Conservation (phyloP, 768 basidiomycete species). For the Leccinum boreale region DNA sequence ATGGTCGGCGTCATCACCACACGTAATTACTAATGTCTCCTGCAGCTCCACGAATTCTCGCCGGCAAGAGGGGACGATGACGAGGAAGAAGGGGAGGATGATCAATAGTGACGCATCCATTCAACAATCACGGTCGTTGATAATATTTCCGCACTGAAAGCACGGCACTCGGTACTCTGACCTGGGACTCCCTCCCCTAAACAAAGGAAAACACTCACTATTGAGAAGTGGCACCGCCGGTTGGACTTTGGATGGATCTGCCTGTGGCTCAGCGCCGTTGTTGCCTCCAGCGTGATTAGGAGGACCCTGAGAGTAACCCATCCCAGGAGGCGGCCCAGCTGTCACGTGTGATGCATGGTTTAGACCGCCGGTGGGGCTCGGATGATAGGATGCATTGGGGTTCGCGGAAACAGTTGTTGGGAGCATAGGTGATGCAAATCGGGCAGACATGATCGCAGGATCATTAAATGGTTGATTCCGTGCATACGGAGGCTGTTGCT, state of each 20-base stretch:
- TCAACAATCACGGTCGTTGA: constrained; percentile 59
- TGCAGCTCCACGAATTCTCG: constrained; percentile 27
- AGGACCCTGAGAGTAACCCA: constrained; percentile 42
- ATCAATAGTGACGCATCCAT: constrained; percentile 32
- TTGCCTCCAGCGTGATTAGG: constrained; percentile 20
- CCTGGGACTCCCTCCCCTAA: constrained; percentile 76
- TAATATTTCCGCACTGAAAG: constrained; percentile 87
- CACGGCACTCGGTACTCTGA: constrained; percentile 85
- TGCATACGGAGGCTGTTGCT: constrained; percentile 32
- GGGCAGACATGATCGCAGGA: constrained; percentile 79
- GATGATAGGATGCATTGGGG: constrained; percentile 9
- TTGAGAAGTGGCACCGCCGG: constrained; percentile 27
- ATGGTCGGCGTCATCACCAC: constrained; percentile 22
- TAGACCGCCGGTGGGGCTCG: constrained; percentile 8
- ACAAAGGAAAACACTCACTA: constrained; percentile 65
- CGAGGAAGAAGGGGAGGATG: constrained; percentile 21
- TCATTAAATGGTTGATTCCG: constrained; percentile 58
- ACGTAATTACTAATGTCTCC: constrained; percentile 20
- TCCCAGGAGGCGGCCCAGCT: constrained; percentile 68
- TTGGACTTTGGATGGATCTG: constrained; percentile 27
- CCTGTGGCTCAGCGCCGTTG: constrained; percentile 17
- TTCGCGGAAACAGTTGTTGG: constrained; percentile 15
- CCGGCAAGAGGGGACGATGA: constrained; percentile 23
- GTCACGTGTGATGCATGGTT: constrained; percentile 24
- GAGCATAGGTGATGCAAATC: constrained; percentile 46